phyloP scores from a whole-genome alignment of 2,329 filamentous ascomycete genomes.

The Scleromitrula shiraiana region DNA sequence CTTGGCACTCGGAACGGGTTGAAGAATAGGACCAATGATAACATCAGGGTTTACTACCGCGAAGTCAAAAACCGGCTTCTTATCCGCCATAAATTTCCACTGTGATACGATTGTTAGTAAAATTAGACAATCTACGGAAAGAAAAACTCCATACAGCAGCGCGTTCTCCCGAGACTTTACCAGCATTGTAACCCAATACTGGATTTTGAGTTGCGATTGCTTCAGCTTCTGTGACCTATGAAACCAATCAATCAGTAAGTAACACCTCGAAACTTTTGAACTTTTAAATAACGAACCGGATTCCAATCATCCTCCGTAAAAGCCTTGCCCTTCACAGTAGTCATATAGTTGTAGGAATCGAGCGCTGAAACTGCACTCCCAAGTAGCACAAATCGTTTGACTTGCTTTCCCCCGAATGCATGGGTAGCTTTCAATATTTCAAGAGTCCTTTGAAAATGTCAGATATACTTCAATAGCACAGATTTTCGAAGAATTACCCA shows the following conservation, averaged over 20 bases:
- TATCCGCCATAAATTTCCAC: slow-evolving; percentile 50
- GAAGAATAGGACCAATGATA: slow-evolving; percentile 53
- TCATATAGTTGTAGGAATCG: slow-evolving; percentile 46
- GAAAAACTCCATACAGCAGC: slow-evolving; percentile 34
- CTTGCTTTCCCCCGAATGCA: slow-evolving; percentile 36
- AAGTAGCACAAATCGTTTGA: slow-evolving; percentile 38
- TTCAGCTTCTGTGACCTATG: slow-evolving; percentile 12
- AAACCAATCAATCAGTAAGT: slow-evolving; percentile 6
- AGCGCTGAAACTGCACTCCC: slow-evolving; percentile 47
- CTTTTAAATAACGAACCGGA: slow-evolving; percentile 29
- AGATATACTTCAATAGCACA: not conserved
- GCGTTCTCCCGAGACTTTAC: slow-evolving; percentile 56
- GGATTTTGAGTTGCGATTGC: slow-evolving; percentile 34
- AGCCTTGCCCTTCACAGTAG: slow-evolving; percentile 41
- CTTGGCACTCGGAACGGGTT: slow-evolving; percentile 52
- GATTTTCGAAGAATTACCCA: slow-evolving; percentile 28
- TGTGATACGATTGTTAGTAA: not conserved
- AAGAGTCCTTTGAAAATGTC: slow-evolving; percentile 39
- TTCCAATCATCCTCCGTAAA: slow-evolving; percentile 48
- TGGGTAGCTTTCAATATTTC: slow-evolving; percentile 65
- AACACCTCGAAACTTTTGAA: slow-evolving; percentile 20
- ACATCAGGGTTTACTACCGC: slow-evolving; percentile 53
- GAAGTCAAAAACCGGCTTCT: slow-evolving; percentile 47
- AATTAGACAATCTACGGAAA: not conserved
- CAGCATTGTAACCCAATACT: slow-evolving; percentile 25